phyloP scores from a whole-genome alignment of 805 yeast species.

The Schwanniomyces pseudopolymorphus region DNA sequence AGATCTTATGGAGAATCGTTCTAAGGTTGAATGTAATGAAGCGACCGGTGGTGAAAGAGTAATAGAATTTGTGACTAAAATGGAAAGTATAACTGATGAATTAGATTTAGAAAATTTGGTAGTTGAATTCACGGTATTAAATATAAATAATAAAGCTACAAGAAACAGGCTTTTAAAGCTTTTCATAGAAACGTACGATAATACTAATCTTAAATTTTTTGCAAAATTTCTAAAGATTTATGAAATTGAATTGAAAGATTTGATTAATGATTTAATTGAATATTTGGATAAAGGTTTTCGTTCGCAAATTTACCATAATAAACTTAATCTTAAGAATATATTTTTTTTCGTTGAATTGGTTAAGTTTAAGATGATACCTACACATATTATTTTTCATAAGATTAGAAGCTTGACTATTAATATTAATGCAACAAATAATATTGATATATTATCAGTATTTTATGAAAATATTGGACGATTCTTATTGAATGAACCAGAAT shows the following conservation, averaged over 20 bases:
- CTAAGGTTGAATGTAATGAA: conserved; percentile 1
- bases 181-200: conserved; percentile 49
- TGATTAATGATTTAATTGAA: conserved; percentile 52
- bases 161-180: conserved; percentile 57
- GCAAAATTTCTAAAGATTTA: conserved; percentile 71
- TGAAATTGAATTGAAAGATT: conserved; percentile 45
- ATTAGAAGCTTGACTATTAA: conserved; percentile 59
- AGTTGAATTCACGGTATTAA: conserved; percentile 46
- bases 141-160: conserved; percentile 72
- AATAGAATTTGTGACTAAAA: conserved; percentile 39
- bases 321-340: conserved; percentile 55
- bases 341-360: conserved; percentile 71
- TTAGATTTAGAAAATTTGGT: conserved; percentile 52
- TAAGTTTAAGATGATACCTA: conserved; percentile 72
- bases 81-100: conserved; percentile 45
- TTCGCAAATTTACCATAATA: conserved; percentile 53
- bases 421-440: conserved; percentile 52
- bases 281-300: conserved; percentile 61
- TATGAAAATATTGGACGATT: conserved; percentile 75
- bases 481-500: conserved; percentile 56
- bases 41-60: conserved; percentile 38
- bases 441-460: conserved; percentile 66
- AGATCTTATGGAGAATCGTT: conserved; percentile 8
- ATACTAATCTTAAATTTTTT: conserved; percentile 48
- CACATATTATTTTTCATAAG: conserved; percentile 71